Conservation (phyloP, 2,329 filamentous ascomycete genomes). For the Ophiocordyceps robertsii region DNA sequence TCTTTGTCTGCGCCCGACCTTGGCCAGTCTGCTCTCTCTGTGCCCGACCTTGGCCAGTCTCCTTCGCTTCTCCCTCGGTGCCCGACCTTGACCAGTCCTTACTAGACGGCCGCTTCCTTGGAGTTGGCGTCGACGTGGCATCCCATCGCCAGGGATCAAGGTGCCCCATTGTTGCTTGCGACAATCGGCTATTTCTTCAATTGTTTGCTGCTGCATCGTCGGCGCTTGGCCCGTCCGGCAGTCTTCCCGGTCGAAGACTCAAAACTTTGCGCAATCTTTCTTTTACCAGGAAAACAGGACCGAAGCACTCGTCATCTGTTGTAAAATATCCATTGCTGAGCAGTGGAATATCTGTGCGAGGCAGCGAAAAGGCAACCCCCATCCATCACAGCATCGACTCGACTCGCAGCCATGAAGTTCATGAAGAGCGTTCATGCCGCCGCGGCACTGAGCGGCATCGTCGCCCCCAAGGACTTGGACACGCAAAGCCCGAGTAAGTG, state of each 20-base stretch:
- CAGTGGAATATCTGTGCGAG: too few species aligned
- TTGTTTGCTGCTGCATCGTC: not conserved
- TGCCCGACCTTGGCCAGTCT: too few species aligned
- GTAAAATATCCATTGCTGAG: too few species aligned
- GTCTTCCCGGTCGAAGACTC: conserved; percentile 3
- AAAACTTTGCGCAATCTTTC: not conserved
- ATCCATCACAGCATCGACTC: not conserved
- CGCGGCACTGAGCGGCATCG: conserved; percentile 12
- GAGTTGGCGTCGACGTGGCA: too few species aligned
- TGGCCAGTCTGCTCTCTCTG: too few species aligned
- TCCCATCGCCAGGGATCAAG: too few species aligned
- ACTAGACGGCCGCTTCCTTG: too few species aligned
- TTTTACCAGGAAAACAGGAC: not conserved
- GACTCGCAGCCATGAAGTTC: conserved; percentile 10
- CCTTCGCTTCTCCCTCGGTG: too few species aligned
- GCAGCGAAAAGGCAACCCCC: not conserved
- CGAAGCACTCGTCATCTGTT: too few species aligned
- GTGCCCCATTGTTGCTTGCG: not conserved
- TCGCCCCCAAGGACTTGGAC: conserved; percentile 25
- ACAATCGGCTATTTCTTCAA: not conserved
- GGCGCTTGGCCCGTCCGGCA: not conserved
- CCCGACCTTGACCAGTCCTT: too few species aligned
- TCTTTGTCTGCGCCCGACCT: too few species aligned
- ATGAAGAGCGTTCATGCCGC: conserved; percentile 9
- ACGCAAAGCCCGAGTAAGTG: conserved; percentile 20